Evolutionary conservation across 345 rosid genomes (phyloP), one percentile per base, ranked within the genome.

Genomic region (Euphorbia pulcherrima): DNA sequence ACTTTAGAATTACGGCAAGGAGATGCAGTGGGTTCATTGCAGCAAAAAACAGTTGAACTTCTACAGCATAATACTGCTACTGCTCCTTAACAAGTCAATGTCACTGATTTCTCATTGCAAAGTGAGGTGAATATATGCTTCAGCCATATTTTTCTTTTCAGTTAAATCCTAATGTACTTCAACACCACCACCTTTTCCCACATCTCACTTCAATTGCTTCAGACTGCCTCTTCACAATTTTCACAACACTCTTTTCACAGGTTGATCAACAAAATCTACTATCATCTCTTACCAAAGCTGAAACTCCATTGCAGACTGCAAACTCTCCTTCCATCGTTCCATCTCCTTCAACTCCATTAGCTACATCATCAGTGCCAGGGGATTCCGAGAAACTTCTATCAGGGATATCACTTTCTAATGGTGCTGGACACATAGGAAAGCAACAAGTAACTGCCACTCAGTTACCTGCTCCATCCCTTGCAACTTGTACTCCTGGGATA

Each of bases 401-500:
- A 59, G 86, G 81, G 21, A 23, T 85, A 67, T 84, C 90, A 12
- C 78, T 84, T 62, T 72, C 92, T 58, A 87, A 80, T 79, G 72
- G 83, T 77, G 92, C 84, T 77, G 92, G 88, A 70, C 89, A 79
- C 72, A 33, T 80, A 29, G 85, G 79, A 64, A 84, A 85, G 64
- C 95, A 83, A 63, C 96, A 86, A 64, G 80, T 79, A 41, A 81
- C 80, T 69, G 76, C 74, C 68, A 70, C 78, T 50, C 87, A 82
- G 77, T 79, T 87, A 60, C 77, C 83, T 57, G 84, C 81, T 61
- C 91, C 84, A 11, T 89, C 97, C 65, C 91, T 88, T 74, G 97
- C 99, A 65, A 94, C 89, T 65, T 95, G 95, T 75, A 94, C 97
- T 72, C 95, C 96, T 58, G 96, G 97, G 78, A 91, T 89, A 75